A percentile compares a stretch with the other conserved stretches of the same genome.
phyloP scores from a whole-genome alignment of 176 grass and related monocot species.

The Zea mays region DNA sequence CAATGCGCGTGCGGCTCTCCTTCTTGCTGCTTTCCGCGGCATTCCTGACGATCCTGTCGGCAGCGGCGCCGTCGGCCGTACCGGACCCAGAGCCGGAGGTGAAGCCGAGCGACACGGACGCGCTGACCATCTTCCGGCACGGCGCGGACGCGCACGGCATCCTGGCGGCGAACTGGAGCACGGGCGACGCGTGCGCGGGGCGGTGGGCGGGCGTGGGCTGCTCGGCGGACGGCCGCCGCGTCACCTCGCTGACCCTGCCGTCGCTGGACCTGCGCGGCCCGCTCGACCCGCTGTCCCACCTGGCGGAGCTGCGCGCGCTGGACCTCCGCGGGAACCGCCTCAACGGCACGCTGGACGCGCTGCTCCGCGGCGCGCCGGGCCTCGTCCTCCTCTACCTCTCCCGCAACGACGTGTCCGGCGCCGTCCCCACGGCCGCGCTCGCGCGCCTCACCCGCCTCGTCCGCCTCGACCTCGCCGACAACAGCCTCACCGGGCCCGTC shows the following conservation, averaged over 20 bases:
- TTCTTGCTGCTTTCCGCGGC: conserved; percentile 12
- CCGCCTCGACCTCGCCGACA: conserved; percentile 62
- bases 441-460: conserved; percentile 32
- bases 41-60: conserved; percentile 26
- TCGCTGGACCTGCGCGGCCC: conserved; percentile 70
- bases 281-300: conserved; percentile 62
- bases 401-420: conserved; percentile 62
- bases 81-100: conserved; percentile 38
- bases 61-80: background rate
- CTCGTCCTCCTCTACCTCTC: conserved; percentile 76
- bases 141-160: conserved; percentile 69
- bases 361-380: conserved; percentile 55
- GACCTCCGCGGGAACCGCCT: conserved; percentile 79
- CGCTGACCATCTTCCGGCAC: conserved; percentile 61
- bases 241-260: conserved; percentile 54
- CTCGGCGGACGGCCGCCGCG: conserved; percentile 52
- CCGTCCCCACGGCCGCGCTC: conserved; percentile 38
- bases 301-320: conserved; percentile 62
- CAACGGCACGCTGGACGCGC: conserved; percentile 63
- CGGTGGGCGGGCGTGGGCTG: conserved; percentile 55
- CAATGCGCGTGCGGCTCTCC: conserved; percentile 14
- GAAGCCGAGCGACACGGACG: conserved; percentile 72
- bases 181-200: conserved; percentile 59
- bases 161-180: conserved; percentile 66
- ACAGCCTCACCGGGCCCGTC: conserved; percentile 58